phyloP scores from a whole-genome alignment of 352 stramenopile genomes.

The Pythium guiyangense region DNA sequence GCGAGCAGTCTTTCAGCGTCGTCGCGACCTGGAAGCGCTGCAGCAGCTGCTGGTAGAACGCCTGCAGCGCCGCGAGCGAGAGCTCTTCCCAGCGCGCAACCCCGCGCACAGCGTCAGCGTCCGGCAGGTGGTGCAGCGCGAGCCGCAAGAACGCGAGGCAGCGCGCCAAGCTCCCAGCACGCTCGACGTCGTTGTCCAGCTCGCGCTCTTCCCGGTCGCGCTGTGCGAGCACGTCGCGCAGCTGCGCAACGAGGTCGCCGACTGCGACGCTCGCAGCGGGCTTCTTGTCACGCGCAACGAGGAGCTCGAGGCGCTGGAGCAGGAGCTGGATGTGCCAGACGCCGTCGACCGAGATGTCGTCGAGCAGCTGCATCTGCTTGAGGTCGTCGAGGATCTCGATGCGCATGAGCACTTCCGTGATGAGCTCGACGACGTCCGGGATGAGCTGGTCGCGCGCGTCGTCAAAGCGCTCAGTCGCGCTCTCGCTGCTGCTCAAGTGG shows the following conservation, averaged over 20 bases:
- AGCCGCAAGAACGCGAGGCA: conserved; percentile 49
- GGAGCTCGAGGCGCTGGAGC: conserved; percentile 28
- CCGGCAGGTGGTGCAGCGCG: conserved; percentile 34
- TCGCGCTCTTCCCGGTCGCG: conserved; percentile 2
- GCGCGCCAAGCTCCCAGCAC: conserved; percentile 37
- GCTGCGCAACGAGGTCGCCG: conserved; percentile 17
- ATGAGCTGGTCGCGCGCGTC: conserved; percentile 39
- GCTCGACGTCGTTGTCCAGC: conserved; percentile 32
- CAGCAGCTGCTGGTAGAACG: conserved; percentile 54
- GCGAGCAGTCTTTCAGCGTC: conserved; percentile 82
- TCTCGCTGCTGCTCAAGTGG: conserved; percentile 6
- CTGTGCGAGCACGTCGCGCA: conserved; percentile 1
- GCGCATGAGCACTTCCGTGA: conserved; percentile 69
- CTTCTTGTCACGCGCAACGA: conserved; percentile 8
- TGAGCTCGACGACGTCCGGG: conserved; percentile 64
- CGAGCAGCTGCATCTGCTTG: conserved; percentile 78
- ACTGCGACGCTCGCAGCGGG: conserved; percentile 19
- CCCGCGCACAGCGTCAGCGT: conserved; percentile 23
- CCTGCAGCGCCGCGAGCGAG: conserved; percentile 31
- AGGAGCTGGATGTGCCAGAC: conserved; percentile 64
- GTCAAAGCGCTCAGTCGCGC: conserved; percentile 18
- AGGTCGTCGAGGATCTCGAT: conserved; percentile 76
- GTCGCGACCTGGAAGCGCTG: conserved; percentile 80
- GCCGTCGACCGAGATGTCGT: conserved; percentile 78
- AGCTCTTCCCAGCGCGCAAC: conserved; percentile 34